Evolutionary conservation across 306 rosid species (phyloP).

Genomic region (Nissolia schottii): DNA sequence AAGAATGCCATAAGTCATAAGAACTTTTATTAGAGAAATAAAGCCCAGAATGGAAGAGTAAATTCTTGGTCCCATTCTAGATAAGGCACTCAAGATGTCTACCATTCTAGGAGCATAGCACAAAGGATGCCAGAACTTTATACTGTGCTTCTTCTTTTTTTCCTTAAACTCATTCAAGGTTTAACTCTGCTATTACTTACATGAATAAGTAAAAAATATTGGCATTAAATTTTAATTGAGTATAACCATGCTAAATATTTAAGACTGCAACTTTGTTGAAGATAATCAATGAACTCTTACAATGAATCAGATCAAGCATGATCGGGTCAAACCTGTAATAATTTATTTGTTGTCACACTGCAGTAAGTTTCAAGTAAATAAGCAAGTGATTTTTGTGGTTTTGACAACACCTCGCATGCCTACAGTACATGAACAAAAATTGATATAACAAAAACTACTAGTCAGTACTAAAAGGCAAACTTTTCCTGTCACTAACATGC

Average conservation of each 20-base stretch:
- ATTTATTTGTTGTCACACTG: slow-evolving; percentile 72
- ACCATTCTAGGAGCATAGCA: neutral
- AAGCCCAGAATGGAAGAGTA: neutral
- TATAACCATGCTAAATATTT: neutral
- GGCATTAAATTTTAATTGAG: slow-evolving; percentile 1
- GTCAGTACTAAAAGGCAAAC: slow-evolving; percentile 9
- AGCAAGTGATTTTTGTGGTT: slow-evolving; percentile 90
- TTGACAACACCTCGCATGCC: slow-evolving; percentile 91
- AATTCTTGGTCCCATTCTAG: neutral
- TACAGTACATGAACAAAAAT: slow-evolving; percentile 35
- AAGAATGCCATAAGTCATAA: neutral
- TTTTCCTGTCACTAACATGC: neutral
- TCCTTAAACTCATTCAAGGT: neutral
- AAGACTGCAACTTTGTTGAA: neutral
- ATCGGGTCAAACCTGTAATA: slow-evolving; percentile 69
- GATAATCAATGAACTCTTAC: slow-evolving; percentile 15
- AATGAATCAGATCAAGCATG: neutral
- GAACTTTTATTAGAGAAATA: neutral
- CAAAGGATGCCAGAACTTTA: slow-evolving; percentile 2
- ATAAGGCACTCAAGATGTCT: slow-evolving; percentile 15
- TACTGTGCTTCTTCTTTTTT: neutral
- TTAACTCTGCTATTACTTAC: neutral
- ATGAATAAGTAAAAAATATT: neutral
- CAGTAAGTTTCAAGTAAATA: slow-evolving; percentile 89
- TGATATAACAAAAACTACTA: neutral